These are phyloP conservation scores for Venustampulla echinocandica DNA, from an alignment of 495 filamentous ascomycete species.

Conservation along the genomic window DNA sequence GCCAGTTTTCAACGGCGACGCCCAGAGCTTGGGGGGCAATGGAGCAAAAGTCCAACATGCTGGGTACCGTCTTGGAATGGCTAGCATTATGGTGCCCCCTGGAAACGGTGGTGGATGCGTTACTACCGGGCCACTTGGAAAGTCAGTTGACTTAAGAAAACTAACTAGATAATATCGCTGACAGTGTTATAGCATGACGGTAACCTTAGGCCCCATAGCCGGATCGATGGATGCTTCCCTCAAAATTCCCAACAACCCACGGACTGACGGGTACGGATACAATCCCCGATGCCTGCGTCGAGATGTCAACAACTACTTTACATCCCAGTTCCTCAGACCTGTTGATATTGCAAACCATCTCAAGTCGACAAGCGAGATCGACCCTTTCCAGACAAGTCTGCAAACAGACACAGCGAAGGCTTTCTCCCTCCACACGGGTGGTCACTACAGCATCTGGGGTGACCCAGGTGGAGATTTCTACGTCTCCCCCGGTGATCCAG, in stretches of 20 bases:
- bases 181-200: conserved; percentile 26
- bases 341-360: conserved; percentile 15
- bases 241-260: conserved; percentile 15
- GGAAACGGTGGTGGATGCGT: conserved; percentile 59
- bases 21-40: conserved; percentile 53
- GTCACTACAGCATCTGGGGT: conserved; percentile 6
- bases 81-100: conserved; percentile 17
- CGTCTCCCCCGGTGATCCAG: conserved; percentile 52
- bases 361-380: not conserved
- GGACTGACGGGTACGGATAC: conserved; percentile 16
- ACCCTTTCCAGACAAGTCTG: conserved; percentile 2
- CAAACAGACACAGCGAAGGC: not conserved
- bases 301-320: conserved; percentile 42
- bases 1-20: conserved; percentile 54
- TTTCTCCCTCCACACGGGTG: not conserved
- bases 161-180: not conserved
- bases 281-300: conserved; percentile 61
- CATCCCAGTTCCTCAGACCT: conserved; percentile 6
- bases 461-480: conserved; percentile 37
- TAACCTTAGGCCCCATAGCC: conserved; percentile 43
- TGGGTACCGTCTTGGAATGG: conserved; percentile 3
- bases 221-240: conserved; percentile 14
- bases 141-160: not conserved
- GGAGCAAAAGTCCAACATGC: conserved; percentile 35
- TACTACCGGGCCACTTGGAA: conserved; percentile 45